Base-by-base conservation (phyloP, 2,329 filamentous ascomycete species). In the Colletotrichum liriopes region DNA sequence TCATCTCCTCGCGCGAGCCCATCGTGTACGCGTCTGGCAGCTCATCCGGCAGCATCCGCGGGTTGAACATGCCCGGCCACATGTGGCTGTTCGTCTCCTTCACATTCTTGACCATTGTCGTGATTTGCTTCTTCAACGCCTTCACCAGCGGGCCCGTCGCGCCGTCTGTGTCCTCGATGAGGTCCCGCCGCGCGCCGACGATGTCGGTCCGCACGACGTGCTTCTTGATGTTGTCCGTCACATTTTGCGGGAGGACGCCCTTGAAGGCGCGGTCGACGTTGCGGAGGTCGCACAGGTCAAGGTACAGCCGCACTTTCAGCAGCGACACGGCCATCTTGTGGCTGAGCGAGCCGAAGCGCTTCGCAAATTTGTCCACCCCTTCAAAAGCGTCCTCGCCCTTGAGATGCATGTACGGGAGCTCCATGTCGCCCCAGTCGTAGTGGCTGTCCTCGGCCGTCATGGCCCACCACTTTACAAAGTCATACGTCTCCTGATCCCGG, bases 401-500 rank as follows among this genome's bases (percentile, higher is more conserved):
- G 65, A 77, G 54, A 60, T 77, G 35, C 62, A 78, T 72, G 39
- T 73, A 76, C 16, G 76, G 77, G 6, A 73, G 41, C 9, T 45
- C 54, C 64, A 70, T 68, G 55, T 79, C 45, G 0, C 54, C 71
- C 74, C 73, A 77, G 54, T 77, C 74, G 37, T 78, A 76, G 32
- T 52, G 20, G 26, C 60, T 67, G 18, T 77, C 26, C 0, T 49
- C 3, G 1, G 74, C 73, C 1, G 59, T 71, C 0, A 74, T 78
- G 0, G 75, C 78, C 69, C 77, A 81, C 78, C 80, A 82, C 74
- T 80, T 84, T 3, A 82, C 58, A 47, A 85, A 85, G 65, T 86
- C 83, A 72, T 86, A 87, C 74, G 81, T 84, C n/a, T 86, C 85
- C 75, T 89, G 86, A 67, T 89, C 87, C 52, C 76, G 79, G 26